These are phyloP conservation scores for Bassia scoparia DNA, from an alignment of 148 eudicot genomes.

Conservation along the genomic window DNA sequence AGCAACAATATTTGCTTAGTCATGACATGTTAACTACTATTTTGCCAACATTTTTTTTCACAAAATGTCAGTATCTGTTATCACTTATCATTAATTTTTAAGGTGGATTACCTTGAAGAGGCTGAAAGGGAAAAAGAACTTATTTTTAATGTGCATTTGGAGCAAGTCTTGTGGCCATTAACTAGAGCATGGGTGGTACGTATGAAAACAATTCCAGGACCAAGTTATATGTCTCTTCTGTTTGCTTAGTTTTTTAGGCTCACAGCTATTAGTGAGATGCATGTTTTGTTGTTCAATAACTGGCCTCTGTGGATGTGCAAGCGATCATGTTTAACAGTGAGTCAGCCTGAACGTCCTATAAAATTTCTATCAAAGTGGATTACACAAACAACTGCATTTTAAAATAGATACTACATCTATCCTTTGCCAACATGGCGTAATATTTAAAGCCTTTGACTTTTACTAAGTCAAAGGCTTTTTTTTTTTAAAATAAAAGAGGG, in stretches of 20 bases:
- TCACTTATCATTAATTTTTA: neutral
- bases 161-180: neutral
- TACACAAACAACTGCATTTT: slow-evolving; percentile 16
- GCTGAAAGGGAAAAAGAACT: neutral
- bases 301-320: slow-evolving; percentile 20
- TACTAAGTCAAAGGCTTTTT: neutral
- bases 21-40: neutral
- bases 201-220: neutral
- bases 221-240: neutral
- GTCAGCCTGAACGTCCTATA: neutral
- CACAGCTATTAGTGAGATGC: slow-evolving; percentile 7
- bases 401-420: slow-evolving; percentile 6
- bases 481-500: too few relatives aligned
- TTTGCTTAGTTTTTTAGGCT: neutral
- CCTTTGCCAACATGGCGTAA: slow-evolving; percentile 20
- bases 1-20: neutral
- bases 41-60: neutral
- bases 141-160: neutral
- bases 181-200: slow-evolving; percentile 1
- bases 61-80: neutral
- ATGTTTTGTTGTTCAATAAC: neutral
- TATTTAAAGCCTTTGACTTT: slow-evolving; percentile 6
- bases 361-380: slow-evolving; percentile 5
- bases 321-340: slow-evolving; percentile 9
- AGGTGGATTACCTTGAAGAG: neutral